Evolutionary conservation across 805 yeast genomes (phyloP).

Genomic region (Soucietia sequanensis): DNA sequence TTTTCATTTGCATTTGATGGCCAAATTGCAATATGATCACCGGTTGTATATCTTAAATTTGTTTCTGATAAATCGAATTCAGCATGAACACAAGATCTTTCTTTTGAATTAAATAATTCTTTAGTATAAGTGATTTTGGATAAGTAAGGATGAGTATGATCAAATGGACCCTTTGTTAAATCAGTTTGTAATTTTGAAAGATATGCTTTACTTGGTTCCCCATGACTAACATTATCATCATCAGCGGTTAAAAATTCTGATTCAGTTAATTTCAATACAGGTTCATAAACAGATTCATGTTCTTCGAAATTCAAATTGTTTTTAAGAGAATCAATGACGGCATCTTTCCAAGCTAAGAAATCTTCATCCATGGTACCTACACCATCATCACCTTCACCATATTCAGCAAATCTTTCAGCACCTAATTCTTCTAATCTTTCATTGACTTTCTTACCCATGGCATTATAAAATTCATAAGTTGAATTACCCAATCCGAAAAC

Average conservation of each 20-base stretch:
- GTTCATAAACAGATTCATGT: constrained; percentile 75
- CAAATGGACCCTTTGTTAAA: constrained; percentile 69
- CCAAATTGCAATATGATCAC: constrained; percentile 95
- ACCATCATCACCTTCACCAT: constrained; percentile 95
- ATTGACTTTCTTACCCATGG: constrained; percentile 65
- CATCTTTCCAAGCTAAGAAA: constrained; percentile 89
- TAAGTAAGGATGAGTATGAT: constrained; percentile 76
- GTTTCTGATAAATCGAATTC: constrained; percentile 81
- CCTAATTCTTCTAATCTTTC: constrained; percentile 57
- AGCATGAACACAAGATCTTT: constrained; percentile 83
- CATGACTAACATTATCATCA: constrained; percentile 47
- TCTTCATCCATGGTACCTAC: constrained; percentile 94
- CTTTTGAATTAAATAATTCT: constrained; percentile 66
- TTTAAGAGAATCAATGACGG: constrained; percentile 63
- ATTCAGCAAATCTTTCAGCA: constrained; percentile 69
- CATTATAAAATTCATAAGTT: constrained; percentile 89
- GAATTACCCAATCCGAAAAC: constrained; percentile 93
- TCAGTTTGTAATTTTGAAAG: constrained; percentile 21
- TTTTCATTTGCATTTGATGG: constrained; percentile 83
- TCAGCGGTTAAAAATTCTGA: constrained; percentile 22
- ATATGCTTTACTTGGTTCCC: constrained; percentile 73
- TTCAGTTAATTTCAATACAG: constrained; percentile 52
- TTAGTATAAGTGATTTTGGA: constrained; percentile 60
- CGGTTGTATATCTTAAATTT: constrained; percentile 83
- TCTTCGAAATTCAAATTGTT: constrained; percentile 68